These are phyloP conservation scores for Aegilops bicornis DNA, from an alignment of 176 grass and related monocot species.

Conservation along the genomic window DNA sequence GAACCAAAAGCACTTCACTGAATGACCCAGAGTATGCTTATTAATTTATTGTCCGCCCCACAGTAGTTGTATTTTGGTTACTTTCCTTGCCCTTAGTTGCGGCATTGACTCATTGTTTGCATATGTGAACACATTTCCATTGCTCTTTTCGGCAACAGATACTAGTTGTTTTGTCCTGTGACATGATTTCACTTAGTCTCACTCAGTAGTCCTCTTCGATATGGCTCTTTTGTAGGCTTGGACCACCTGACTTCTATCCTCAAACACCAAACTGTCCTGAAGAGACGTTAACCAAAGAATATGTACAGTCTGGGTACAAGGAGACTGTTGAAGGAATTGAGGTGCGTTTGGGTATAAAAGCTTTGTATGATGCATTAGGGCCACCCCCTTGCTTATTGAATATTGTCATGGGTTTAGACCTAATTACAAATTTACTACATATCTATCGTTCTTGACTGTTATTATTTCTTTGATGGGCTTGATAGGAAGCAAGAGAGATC, in stretches of 20 bases:
- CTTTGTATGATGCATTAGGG: not conserved
- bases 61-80: not conserved
- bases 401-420: not conserved
- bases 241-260: slow-evolving; percentile 94
- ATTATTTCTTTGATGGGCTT: slow-evolving; percentile 29
- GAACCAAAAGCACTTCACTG: slow-evolving; percentile 19
- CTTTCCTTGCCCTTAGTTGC: not conserved
- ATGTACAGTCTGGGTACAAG: slow-evolving; percentile 91
- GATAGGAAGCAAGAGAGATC: slow-evolving; percentile 91
- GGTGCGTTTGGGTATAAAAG: slow-evolving; percentile 49
- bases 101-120: not conserved
- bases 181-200: slow-evolving; percentile 18
- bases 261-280: slow-evolving; percentile 92
- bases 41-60: not conserved
- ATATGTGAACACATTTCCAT: not conserved
- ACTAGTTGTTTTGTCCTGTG: slow-evolving; percentile 1
- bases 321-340: slow-evolving; percentile 99
- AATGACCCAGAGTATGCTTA: not conserved
- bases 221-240: slow-evolving; percentile 65
- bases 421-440: not conserved
- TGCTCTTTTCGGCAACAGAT: not conserved
- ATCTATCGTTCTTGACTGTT: not conserved
- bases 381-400: slow-evolving; percentile 8
- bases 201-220: not conserved
- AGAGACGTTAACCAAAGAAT: slow-evolving; percentile 98